Base-by-base conservation (phyloP, 2,329 filamentous ascomycete species). In the Diatrype stigma region DNA sequence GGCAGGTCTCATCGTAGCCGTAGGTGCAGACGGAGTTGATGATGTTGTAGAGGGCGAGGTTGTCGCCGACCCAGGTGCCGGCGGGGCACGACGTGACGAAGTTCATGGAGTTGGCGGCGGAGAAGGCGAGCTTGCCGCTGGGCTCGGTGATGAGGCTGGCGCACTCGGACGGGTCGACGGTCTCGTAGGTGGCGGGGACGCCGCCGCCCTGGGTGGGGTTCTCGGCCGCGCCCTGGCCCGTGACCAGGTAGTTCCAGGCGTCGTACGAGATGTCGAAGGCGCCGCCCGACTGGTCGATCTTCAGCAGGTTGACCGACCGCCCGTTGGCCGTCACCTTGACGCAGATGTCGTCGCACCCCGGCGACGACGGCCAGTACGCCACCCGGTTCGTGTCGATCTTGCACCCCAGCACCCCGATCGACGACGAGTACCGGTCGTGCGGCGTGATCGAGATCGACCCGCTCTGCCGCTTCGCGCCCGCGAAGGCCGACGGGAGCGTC, bases 181-280 rank as follows among this genome's bases (percentile, higher is more conserved):
- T 65, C 55, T 73, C 70, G 53, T 69, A 77, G 14, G 71, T 65
- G 69, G 81, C 81, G 19, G 69, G 64, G 21, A 79, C 58, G 11
- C 69, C 69, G 19, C 79, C 80, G 45, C 79, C 80, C 2, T 69
- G 63, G 3, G 64, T 67, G 23, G 79, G 78, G 44, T 72, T 64
- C 14, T 72, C 63, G 2, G 68, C 68, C 3, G 80, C 80, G 2
- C 70, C 69, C 48, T 73, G 51, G 50, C 77, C 77, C 0, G 73
- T 78, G 46, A 67, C 63, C 32, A 85, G 78, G 62, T 78, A 78
- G 72, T 81, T 82, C 78, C 79, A 85, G 45, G 81, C 80, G 55
- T 84, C 80, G 70, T 84, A 84, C 51, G 71, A 76, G 68, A 84
- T 76, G 66, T 84, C 81, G 64, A 80, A 64, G 48, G 80, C 80